Conservation (phyloP, 805 yeast species). For the Spathaspora boniae region DNA sequence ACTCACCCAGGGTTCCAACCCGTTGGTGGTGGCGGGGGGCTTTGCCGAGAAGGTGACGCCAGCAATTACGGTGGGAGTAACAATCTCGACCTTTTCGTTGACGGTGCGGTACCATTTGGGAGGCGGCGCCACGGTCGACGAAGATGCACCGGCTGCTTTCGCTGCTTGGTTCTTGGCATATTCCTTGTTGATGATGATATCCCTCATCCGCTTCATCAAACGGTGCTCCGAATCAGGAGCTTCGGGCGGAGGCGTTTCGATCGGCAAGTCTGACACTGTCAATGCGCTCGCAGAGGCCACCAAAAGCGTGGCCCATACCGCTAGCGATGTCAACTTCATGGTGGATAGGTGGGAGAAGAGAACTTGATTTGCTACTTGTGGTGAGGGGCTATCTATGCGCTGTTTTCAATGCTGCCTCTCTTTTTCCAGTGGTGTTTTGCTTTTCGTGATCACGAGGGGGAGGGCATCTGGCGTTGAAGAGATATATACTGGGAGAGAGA, state of each 20-base stretch:
- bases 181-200: slow-evolving; percentile 27
- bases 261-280: slow-evolving; percentile 1
- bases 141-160: slow-evolving; percentile 10
- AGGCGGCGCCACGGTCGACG: slow-evolving; percentile 21
- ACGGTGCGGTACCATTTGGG: slow-evolving; percentile 75
- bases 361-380: slow-evolving; percentile 1
- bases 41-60: slow-evolving; percentile 64
- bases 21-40: slow-evolving; percentile 67
- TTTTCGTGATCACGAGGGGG: background rate
- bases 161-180: slow-evolving; percentile 24
- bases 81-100: slow-evolving; percentile 54
- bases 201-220: slow-evolving; percentile 19
- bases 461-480: too few relatives aligned
- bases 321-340: slow-evolving; percentile 5
- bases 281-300: background rate
- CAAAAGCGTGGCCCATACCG: slow-evolving; percentile 2
- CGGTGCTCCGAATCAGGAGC: background rate
- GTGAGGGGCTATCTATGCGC: slow-evolving; percentile 2
- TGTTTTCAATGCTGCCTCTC: background rate
- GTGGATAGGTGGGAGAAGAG: slow-evolving; percentile 1
- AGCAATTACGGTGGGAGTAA: slow-evolving; percentile 59
- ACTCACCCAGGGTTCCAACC: slow-evolving; percentile 78
- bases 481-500: too few relatives aligned
- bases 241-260: background rate
- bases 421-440: background rate